phyloP scores from a whole-genome alignment of 2,329 filamentous ascomycete species.

The Bretziella fagacearum region DNA sequence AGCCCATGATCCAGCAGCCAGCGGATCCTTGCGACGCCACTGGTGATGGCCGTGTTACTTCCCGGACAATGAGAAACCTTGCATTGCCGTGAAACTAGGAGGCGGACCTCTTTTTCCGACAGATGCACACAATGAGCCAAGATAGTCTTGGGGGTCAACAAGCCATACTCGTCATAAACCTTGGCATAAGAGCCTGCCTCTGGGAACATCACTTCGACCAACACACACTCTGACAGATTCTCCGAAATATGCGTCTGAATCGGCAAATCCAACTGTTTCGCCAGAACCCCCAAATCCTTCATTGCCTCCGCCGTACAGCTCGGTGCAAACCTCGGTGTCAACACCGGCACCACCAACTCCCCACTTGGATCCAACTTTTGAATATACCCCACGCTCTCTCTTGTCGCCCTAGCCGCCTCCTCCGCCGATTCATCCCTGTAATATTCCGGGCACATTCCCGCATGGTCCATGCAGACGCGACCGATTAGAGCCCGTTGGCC shows the following conservation, averaged over 20 bases:
- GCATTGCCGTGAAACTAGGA: slow-evolving; percentile 43
- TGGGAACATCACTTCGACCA: slow-evolving; percentile 58
- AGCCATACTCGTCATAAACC: slow-evolving; percentile 58
- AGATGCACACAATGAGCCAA: slow-evolving; percentile 77
- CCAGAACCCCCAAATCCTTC: slow-evolving; percentile 44
- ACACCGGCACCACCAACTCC: slow-evolving; percentile 55
- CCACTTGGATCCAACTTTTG: slow-evolving; percentile 45
- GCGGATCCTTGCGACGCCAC: slow-evolving; percentile 60
- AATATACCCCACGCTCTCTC: slow-evolving; percentile 48
- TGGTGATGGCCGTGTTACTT: slow-evolving; percentile 68
- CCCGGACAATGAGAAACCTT: slow-evolving; percentile 77
- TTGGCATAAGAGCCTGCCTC: slow-evolving; percentile 46
- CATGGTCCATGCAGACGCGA: slow-evolving; percentile 82
- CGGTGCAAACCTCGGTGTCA: slow-evolving; percentile 58
- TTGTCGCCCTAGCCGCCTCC: slow-evolving; percentile 38
- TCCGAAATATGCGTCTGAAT: slow-evolving; percentile 86
- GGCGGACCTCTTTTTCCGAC: slow-evolving; percentile 42
- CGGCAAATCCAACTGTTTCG: slow-evolving; percentile 43
- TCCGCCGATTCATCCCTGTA: slow-evolving; percentile 59
- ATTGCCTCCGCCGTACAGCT: slow-evolving; percentile 46
- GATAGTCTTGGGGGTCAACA: slow-evolving; percentile 59
- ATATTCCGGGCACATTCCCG: slow-evolving; percentile 47
- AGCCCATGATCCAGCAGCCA: slow-evolving; percentile 58
- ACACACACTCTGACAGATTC: slow-evolving; percentile 53
- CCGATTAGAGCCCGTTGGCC: slow-evolving; percentile 88